phyloP scores from a whole-genome alignment of 1,284 basidiomycete species.

The Tylopilus orsonianus region DNA sequence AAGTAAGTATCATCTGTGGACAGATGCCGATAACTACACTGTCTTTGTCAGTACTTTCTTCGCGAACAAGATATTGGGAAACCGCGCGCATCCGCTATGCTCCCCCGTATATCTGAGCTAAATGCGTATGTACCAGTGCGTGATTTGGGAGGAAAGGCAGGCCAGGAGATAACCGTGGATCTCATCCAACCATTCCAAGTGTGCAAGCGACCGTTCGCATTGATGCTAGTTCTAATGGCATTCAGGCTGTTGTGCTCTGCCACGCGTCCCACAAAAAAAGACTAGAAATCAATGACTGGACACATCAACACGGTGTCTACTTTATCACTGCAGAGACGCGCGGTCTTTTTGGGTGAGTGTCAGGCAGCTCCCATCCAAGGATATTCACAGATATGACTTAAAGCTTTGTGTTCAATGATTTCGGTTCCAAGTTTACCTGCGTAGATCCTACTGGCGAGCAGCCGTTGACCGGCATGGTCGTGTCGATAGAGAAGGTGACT shows the following conservation, averaged over 20 bases:
- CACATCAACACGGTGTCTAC: slow-evolving; percentile 83
- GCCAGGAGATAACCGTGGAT: slow-evolving; percentile 76
- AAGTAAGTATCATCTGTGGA: slow-evolving; percentile 50
- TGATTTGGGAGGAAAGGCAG: slow-evolving; percentile 65
- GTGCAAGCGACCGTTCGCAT: slow-evolving; percentile 21
- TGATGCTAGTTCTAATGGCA: not conserved
- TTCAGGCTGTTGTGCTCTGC: slow-evolving; percentile 88
- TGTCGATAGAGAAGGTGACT: slow-evolving; percentile 78
- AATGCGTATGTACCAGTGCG: slow-evolving; percentile 97
- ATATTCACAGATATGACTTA: slow-evolving; percentile 21
- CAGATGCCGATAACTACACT: slow-evolving; percentile 2
- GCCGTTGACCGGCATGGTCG: slow-evolving; percentile 93
- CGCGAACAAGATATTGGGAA: slow-evolving; percentile 87
- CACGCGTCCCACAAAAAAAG: slow-evolving; percentile 80
- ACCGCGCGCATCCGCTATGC: slow-evolving; percentile 82
- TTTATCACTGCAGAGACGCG: slow-evolving; percentile 93
- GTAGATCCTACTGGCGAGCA: slow-evolving; percentile 96
- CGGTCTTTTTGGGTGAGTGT: slow-evolving; percentile 87
- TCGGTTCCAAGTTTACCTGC: slow-evolving; percentile 91
- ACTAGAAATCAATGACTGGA: slow-evolving; percentile 94
- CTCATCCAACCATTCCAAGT: slow-evolving; percentile 88
- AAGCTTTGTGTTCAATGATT: slow-evolving; percentile 95
- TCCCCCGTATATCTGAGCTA: slow-evolving; percentile 90
- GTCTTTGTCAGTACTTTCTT: slow-evolving; percentile 81
- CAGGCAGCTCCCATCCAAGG: not conserved